Evolutionary conservation across 306 rosid genomes (phyloP).

Genomic region (Cicer chorassanicum): DNA sequence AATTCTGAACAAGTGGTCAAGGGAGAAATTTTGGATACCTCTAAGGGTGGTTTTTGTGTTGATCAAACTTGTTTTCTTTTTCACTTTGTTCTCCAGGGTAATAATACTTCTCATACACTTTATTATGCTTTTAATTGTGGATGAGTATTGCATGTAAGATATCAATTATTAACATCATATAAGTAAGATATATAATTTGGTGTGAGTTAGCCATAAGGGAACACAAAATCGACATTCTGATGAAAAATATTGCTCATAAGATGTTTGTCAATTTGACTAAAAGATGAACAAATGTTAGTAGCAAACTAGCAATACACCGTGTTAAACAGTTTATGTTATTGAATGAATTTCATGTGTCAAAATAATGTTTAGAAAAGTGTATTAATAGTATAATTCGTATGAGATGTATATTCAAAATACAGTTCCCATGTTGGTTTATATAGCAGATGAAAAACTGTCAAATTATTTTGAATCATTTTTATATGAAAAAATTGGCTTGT

Average conservation of each 20-base stretch:
- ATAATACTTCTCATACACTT: slow-evolving; percentile 19
- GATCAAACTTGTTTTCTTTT: slow-evolving; percentile 72
- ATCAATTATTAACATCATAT: no score
- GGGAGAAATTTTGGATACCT: slow-evolving; percentile 52
- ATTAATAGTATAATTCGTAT: neutral
- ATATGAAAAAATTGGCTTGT: neutral
- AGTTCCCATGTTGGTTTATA: neutral
- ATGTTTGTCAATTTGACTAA: slow-evolving; percentile 13
- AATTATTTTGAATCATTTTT: neutral
- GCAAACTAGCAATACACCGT: neutral
- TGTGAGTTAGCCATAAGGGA: no score
- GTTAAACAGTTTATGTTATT: neutral
- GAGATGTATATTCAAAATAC: neutral
- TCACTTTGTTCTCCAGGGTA: slow-evolving; percentile 79
- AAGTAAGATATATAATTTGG: no score
- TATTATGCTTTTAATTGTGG: neutral
- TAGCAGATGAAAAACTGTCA: neutral
- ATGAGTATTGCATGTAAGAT: no score
- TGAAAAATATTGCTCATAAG: neutral
- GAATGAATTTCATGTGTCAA: neutral
- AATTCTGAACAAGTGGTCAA: slow-evolving; percentile 70
- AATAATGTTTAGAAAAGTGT: neutral
- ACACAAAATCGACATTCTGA: no score
- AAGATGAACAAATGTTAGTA: neutral
- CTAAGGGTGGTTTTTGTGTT: slow-evolving; percentile 60